Evolutionary conservation across 2,329 filamentous ascomycete genomes (phyloP).

Genomic region (Colletotrichum echinochloae): DNA sequence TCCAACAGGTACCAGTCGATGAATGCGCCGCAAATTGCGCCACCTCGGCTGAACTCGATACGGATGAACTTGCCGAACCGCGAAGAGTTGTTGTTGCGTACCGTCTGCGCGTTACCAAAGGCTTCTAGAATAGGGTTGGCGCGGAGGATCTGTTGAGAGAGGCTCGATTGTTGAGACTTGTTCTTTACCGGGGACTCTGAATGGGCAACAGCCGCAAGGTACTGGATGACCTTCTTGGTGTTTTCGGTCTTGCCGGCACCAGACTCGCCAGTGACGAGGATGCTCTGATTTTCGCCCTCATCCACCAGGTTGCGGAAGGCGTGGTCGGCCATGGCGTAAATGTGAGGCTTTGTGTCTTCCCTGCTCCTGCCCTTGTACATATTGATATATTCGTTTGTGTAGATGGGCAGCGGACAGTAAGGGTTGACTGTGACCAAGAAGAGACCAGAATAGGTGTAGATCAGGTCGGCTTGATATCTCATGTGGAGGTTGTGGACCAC

Average conservation of each 20-base stretch:
- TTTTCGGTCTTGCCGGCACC: constrained; percentile 99
- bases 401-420: constrained; percentile 94
- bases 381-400: constrained; percentile 95
- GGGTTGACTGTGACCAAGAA: constrained; percentile 98
- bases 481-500: constrained; percentile 97
- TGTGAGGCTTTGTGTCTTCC: constrained; percentile 96
- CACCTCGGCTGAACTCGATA: constrained; percentile 90
- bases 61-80: constrained; percentile 99
- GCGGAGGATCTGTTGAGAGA: constrained; percentile 95
- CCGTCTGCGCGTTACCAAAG: constrained; percentile 97
- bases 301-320: constrained; percentile 96
- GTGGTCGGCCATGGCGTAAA: constrained; percentile 97
- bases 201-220: constrained; percentile 92
- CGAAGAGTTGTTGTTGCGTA: constrained; percentile 98
- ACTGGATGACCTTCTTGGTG: constrained; percentile 99
- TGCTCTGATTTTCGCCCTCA: constrained; percentile 96
- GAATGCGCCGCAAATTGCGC: constrained; percentile 93
- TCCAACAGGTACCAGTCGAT: constrained; percentile 99
- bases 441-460: constrained; percentile 97
- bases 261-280: constrained; percentile 96
- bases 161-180: constrained; percentile 77
- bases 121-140: constrained; percentile 98
- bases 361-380: constrained; percentile 94
- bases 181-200: constrained; percentile 77
- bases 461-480: constrained; percentile 94